Base-by-base conservation (phyloP, 129 eudicot species). In the Dittrichia graveolens region DNA sequence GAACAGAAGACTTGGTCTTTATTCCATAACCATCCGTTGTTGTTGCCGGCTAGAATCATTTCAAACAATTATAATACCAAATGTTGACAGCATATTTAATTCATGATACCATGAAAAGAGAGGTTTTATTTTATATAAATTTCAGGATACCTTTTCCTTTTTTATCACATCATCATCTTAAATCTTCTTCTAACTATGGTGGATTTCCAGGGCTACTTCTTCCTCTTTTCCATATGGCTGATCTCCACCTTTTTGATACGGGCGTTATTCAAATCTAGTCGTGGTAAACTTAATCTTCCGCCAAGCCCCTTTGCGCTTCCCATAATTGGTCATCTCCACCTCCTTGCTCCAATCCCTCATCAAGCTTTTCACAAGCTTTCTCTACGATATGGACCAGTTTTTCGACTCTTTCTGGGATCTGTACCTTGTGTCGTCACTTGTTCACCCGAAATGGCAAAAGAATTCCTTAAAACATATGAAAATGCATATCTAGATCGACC, bases 241-340 rank as follows among this genome's bases (percentile, higher is more conserved):
- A 71, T 70, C 42, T 19, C 80, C 48, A 76, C 75, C 44, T 15
- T 76, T 60, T 67, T 76, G 13, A 67, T 76, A 3, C 53, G 69
- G 18, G 3, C 7, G 3, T 57, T 57, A 1, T 59, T 78, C 47
- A 71, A 61, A 62, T 69, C 82, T 6, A 63, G 5, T 31, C 46
- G 46, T 62, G 6, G 60, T 16, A 78, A 61, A 54, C 65, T 9
- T 42, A 57, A 56, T 59, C 74, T 76, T 67, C 80, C 90, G 35
- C 90, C 89, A 4, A 75, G 65, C 64, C 89, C 86, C 4, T 76
- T 76, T 7, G 71, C 84, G 1, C 71, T 85, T 34, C 89, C 89
- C 2, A 57, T 85, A 19, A 82, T 85, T 12, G 89, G 89, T 4
- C 89, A 85, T 69, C 71, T 85, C 40, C 89, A 85, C 40, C 79